These are phyloP conservation scores for Calophaca sinica DNA, from an alignment of 306 rosid genomes.

Conservation along the genomic window DNA sequence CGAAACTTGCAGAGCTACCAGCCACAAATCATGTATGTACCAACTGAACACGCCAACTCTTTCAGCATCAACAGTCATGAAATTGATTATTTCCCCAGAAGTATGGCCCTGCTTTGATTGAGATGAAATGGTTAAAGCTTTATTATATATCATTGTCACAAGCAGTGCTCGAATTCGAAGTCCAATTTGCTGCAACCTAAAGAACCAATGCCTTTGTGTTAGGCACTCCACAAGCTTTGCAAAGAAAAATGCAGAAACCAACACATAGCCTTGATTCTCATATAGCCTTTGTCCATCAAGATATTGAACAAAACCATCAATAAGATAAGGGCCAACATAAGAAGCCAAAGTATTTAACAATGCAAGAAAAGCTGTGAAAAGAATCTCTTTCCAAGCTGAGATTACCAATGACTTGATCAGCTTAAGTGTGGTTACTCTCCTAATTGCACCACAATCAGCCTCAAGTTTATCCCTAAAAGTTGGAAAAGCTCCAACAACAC, in stretches of 20 bases:
- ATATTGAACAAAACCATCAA: constrained; percentile 58
- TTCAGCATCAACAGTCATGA: constrained; percentile 66
- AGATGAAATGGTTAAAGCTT: constrained; percentile 53
- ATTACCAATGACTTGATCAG: constrained; percentile 45
- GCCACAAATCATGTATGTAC: constrained; percentile 59
- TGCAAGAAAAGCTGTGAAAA: constrained; percentile 46
- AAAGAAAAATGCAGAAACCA: constrained; percentile 53
- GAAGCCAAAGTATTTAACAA: constrained; percentile 49
- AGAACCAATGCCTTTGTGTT: constrained; percentile 53
- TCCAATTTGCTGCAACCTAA: constrained; percentile 55
- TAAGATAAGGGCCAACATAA: constrained; percentile 66
- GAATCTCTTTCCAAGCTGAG: constrained; percentile 57
- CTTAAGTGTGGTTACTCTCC: constrained; percentile 51
- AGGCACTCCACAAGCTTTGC: constrained; percentile 58
- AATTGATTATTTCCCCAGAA: constrained; percentile 63
- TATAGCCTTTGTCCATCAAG: constrained; percentile 49
- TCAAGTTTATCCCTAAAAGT: constrained; percentile 46
- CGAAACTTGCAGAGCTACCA: constrained; percentile 49
- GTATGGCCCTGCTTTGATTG: constrained; percentile 56
- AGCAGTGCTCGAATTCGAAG: constrained; percentile 52
- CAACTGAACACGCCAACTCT: constrained; percentile 53
- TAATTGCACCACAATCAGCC: constrained; percentile 53
- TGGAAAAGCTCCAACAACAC: constrained; percentile 52
- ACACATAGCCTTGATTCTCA: constrained; percentile 54
- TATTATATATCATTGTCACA: constrained; percentile 49